These are phyloP conservation scores for Eucalyptus regnans DNA, from an alignment of 345 rosid species.

Conservation along the genomic window DNA sequence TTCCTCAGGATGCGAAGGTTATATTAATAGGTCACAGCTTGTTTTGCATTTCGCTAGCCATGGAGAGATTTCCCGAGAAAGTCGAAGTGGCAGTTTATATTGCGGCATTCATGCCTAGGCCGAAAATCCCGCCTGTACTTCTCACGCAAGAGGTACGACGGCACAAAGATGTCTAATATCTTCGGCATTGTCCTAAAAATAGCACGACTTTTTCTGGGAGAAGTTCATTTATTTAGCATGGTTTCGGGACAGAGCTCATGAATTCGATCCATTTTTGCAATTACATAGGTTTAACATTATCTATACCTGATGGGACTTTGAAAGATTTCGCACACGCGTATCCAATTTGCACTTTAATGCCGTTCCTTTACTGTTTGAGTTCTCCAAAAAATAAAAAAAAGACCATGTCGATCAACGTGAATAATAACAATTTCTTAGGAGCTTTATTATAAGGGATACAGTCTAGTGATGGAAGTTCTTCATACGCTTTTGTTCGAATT, in stretches of 20 bases:
- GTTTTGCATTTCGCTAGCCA: slow-evolving; percentile 21
- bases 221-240: not conserved
- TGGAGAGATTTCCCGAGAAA: slow-evolving; percentile 45
- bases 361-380: not conserved
- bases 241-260: not conserved
- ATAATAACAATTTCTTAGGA: not conserved
- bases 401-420: not conserved
- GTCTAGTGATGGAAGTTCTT: not conserved
- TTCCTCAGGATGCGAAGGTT: slow-evolving; percentile 25
- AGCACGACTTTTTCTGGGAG: not conserved
- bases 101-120: slow-evolving; percentile 38
- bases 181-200: not conserved
- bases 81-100: slow-evolving; percentile 30
- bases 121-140: not conserved
- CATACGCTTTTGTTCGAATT: not conserved
- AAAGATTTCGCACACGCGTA: not conserved
- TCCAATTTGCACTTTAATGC: not conserved
- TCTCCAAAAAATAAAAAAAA: not conserved
- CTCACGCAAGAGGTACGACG: not conserved
- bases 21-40: slow-evolving; percentile 59
- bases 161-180: not conserved
- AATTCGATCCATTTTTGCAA: not conserved
- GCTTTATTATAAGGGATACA: not conserved
- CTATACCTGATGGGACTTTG: not conserved
- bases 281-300: not conserved